These are phyloP conservation scores for Podospora appendiculata DNA, from an alignment of 495 filamentous ascomycete species.

Conservation along the genomic window DNA sequence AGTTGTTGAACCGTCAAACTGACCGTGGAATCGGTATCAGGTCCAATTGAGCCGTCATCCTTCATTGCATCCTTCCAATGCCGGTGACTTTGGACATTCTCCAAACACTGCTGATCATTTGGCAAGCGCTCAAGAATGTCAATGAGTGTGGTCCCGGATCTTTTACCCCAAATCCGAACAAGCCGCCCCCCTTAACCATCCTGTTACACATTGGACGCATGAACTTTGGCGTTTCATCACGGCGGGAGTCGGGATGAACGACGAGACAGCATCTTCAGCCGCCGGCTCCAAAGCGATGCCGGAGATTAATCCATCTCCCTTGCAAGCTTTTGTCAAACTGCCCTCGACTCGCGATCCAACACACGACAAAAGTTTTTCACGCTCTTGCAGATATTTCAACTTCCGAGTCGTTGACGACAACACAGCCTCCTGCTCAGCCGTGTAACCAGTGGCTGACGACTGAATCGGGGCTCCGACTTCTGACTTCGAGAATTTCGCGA, in stretches of 20 bases:
- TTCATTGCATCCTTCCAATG: not conserved
- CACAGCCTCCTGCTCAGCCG: too few relatives aligned
- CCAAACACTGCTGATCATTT: too few relatives aligned
- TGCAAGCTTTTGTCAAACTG: not conserved
- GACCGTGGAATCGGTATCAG: too few relatives aligned
- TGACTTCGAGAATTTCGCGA: not conserved
- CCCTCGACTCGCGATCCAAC: too few relatives aligned
- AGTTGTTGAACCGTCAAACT: not conserved
- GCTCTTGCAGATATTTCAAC: not conserved
- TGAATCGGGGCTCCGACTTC: not conserved
- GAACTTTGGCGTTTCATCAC: slow-evolving; percentile 9
- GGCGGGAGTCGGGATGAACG: not conserved
- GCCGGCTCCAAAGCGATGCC: not conserved
- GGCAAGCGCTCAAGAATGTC: too few relatives aligned
- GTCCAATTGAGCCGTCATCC: not conserved
- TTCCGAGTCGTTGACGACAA: not conserved
- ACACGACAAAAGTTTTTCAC: too few relatives aligned
- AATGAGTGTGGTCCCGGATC: too few relatives aligned
- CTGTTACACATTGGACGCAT: slow-evolving; percentile 2
- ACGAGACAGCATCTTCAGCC: slow-evolving; percentile 9
- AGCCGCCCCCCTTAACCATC: not conserved
- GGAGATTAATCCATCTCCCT: not conserved
- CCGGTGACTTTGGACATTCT: not conserved
- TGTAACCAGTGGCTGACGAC: too few relatives aligned
- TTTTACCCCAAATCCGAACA: too few relatives aligned